phyloP scores from a whole-genome alignment of 2,329 filamentous ascomycete species.

The Neofusicoccum laricinum region DNA sequence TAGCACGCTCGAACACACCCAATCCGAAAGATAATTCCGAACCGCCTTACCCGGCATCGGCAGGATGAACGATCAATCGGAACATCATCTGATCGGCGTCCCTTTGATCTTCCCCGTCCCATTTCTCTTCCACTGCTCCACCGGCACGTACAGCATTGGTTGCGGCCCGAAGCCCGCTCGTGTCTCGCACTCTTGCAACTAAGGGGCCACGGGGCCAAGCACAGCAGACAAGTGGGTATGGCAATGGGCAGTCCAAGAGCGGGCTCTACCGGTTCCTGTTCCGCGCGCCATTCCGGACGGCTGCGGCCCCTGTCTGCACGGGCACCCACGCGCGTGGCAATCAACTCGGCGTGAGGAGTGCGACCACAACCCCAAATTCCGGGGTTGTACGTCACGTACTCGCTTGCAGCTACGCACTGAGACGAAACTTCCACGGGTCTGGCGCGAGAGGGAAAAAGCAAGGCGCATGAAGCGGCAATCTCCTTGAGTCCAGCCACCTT shows the following conservation, averaged over 20 bases:
- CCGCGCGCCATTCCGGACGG: neutral
- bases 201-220: neutral
- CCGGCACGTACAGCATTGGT: neutral
- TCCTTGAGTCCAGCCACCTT: neutral
- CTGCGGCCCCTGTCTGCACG: neutral
- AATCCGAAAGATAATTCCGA: constrained; percentile 12
- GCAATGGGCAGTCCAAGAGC: neutral
- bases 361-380: neutral
- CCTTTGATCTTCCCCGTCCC: constrained; percentile 10
- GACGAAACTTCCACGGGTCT: neutral
- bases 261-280: constrained; percentile 2
- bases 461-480: constrained; percentile 9
- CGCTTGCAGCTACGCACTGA: neutral
- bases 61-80: constrained; percentile 9
- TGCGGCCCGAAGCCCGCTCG: constrained; percentile 8
- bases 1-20: neutral
- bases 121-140: neutral
- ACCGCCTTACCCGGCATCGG: constrained; percentile 2
- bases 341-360: neutral
- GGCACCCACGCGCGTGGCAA: neutral
- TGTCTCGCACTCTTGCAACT: neutral
- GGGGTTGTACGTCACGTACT: constrained; percentile 2
- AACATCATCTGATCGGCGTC: constrained; percentile 14
- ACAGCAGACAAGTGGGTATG: constrained; percentile 9
- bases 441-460: neutral